Conservation (phyloP, 1,284 basidiomycete species). For the Boletus mariae region DNA sequence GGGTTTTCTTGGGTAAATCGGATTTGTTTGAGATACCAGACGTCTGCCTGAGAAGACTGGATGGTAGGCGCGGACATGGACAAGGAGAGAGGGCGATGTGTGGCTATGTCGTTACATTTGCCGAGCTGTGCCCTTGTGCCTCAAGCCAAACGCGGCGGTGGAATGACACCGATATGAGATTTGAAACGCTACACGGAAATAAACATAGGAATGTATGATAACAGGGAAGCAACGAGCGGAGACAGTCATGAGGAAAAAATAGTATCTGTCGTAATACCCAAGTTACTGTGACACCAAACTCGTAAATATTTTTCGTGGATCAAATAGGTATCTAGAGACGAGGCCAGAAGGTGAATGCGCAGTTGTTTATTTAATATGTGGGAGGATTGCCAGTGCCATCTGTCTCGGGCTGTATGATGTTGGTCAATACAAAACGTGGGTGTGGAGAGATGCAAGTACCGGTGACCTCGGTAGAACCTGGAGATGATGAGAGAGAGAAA, state of each 20-base stretch:
- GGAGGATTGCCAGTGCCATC: not conserved
- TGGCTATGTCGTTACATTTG: not conserved
- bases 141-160: not conserved
- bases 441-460: not conserved
- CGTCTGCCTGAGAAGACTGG: conserved; percentile 49
- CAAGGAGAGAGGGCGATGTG: not conserved
- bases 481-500: not conserved
- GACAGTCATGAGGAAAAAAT: not conserved
- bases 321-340: not conserved
- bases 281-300: not conserved
- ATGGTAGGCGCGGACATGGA: conserved; percentile 17
- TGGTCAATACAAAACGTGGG: not conserved
- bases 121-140: not conserved
- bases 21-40: conserved; percentile 79
- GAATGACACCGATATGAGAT: not conserved
- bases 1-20: conserved; percentile 42
- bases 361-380: too few species aligned
- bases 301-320: not conserved
- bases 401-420: not conserved
- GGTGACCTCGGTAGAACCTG: not conserved
- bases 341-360: too few species aligned
- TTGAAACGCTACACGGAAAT: not conserved
- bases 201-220: not conserved
- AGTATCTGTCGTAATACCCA: not conserved
- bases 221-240: not conserved